Evolutionary conservation across 83 land plant species (phyloP).

Genomic region (Picea abies): DNA sequence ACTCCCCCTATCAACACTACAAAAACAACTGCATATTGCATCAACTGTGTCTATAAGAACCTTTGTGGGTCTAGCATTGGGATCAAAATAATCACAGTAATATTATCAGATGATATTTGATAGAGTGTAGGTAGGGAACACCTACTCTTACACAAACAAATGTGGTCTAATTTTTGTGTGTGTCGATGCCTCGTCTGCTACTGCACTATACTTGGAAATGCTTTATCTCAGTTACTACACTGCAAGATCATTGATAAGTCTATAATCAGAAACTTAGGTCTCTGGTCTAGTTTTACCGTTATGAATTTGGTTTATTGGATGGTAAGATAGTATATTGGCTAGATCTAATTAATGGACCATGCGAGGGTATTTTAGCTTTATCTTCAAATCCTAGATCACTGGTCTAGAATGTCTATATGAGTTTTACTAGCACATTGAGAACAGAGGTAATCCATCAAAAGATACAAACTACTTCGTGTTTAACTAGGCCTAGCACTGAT

Average conservation of each 20-base stretch:
- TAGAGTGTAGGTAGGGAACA: background rate
- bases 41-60: background rate
- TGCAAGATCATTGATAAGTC: background rate
- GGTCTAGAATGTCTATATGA: background rate
- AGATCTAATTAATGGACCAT: background rate
- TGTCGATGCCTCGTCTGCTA: background rate
- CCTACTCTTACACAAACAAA: background rate
- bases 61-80: too few relatives aligned
- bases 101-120: background rate
- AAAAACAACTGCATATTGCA: background rate
- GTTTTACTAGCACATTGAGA: background rate
- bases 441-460: background rate
- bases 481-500: background rate
- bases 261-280: background rate
- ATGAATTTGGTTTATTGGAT: background rate
- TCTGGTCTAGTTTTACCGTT: background rate
- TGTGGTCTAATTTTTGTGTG: background rate
- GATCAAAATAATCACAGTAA: background rate
- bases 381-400: background rate
- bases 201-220: background rate
- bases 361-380: background rate
- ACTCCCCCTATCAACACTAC: background rate
- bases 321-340: too few relatives aligned
- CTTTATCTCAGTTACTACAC: constrained; percentile 1
- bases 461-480: background rate